phyloP scores from a whole-genome alignment of 495 filamentous ascomycete genomes.

The Hamigera avellanea region DNA sequence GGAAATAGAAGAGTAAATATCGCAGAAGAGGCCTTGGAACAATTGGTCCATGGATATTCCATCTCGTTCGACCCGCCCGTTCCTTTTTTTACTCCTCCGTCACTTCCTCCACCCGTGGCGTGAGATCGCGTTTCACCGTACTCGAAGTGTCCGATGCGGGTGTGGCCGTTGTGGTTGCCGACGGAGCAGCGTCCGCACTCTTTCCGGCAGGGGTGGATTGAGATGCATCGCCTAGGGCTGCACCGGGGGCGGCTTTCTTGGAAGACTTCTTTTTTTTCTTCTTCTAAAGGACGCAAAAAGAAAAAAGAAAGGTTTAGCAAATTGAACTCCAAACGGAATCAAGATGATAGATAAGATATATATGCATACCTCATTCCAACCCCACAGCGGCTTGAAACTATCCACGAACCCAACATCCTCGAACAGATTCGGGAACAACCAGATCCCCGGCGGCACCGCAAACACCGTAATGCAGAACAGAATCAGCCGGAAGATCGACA shows the following conservation, averaged over 20 bases:
- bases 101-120: conserved; percentile 55
- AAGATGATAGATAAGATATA: no score
- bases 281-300: conserved; percentile 15
- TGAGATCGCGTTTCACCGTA: conserved; percentile 38
- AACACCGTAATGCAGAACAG: conserved; percentile 93
- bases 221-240: conserved; percentile 1
- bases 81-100: background rate
- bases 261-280: conserved; percentile 58
- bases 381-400: conserved; percentile 93
- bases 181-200: conserved; percentile 35
- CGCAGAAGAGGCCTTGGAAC: no score
- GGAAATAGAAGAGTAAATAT: no score
- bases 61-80: no score
- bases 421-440: conserved; percentile 97
- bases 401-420: conserved; percentile 98
- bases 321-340: no score
- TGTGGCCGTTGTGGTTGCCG: conserved; percentile 48
- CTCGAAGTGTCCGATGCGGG: conserved; percentile 37
- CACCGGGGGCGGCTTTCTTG: conserved; percentile 13
- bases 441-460: conserved; percentile 71
- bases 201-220: conserved; percentile 14
- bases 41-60: no score
- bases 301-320: background rate
- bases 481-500: conserved; percentile 93
- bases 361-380: conserved; percentile 89